phyloP scores from a whole-genome alignment of 1,139 yeast species.

The Nadsonia starkeyi-henricii region DNA sequence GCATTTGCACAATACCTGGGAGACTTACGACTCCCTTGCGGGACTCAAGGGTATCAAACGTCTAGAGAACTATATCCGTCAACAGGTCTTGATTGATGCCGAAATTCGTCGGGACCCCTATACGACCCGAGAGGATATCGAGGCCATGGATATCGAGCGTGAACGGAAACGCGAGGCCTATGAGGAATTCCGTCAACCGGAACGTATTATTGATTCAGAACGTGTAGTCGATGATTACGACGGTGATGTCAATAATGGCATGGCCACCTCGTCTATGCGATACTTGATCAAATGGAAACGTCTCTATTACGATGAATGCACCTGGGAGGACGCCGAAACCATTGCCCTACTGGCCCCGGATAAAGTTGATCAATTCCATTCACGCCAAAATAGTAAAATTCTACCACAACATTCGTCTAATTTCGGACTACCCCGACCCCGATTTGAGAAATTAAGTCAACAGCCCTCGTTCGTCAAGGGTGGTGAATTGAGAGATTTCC shows the following conservation, averaged over 20 bases:
- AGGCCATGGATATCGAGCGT: conserved; percentile 80
- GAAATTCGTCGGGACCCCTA: conserved; percentile 65
- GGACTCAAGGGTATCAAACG: conserved; percentile 63
- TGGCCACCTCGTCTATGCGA: conserved; percentile 42
- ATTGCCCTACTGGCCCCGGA: conserved; percentile 76
- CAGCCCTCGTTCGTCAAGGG: conserved; percentile 88
- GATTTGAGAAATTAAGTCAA: conserved; percentile 68
- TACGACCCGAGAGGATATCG: conserved; percentile 81
- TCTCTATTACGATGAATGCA: conserved; percentile 84
- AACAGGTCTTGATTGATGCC: conserved; percentile 55
- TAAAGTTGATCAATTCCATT: conserved; percentile 74
- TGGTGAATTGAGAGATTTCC: conserved; percentile 93
- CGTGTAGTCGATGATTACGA: conserved; percentile 45
- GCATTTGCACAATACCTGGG: conserved; percentile 95
- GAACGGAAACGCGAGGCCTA: conserved; percentile 76
- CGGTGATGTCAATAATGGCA: conserved; percentile 26
- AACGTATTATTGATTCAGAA: conserved; percentile 78
- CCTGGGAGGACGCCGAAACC: conserved; percentile 91
- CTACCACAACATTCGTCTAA: conserved; percentile 41
- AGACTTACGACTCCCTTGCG: conserved; percentile 44
- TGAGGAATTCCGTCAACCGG: conserved; percentile 73
- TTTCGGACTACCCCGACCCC: conserved; percentile 38
- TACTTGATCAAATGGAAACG: conserved; percentile 91
- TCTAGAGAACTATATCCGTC: conserved; percentile 81
- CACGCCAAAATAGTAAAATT: conserved; percentile 67